phyloP scores from a whole-genome alignment of 1,284 basidiomycete genomes.

The Marasmius tenuissimus region DNA sequence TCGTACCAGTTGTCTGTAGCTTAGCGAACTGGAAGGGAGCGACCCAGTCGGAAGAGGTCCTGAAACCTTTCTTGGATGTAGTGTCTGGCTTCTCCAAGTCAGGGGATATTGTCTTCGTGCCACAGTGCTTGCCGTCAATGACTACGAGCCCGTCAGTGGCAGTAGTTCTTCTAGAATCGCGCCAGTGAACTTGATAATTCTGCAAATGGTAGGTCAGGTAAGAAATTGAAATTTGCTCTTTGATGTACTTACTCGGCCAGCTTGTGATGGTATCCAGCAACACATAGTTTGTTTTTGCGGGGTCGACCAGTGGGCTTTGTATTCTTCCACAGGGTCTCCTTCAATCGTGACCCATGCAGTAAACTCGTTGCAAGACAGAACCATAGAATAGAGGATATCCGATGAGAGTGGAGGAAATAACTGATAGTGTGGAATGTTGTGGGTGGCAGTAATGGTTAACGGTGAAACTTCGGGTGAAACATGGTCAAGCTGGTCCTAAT shows the following conservation, averaged over 20 bases:
- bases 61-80: not conserved
- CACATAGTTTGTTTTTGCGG: not conserved
- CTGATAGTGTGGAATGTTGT: no score
- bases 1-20: not conserved
- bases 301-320: not conserved
- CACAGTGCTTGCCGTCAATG: constrained; percentile 7
- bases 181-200: constrained; percentile 5
- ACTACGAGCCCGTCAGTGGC: constrained; percentile 8
- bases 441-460: no score
- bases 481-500: no score
- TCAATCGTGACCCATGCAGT: constrained; percentile 9
- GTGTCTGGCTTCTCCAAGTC: constrained; percentile 4
- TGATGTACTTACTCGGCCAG: not conserved
- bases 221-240: not conserved
- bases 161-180: not conserved
- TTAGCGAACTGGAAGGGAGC: constrained; percentile 6
- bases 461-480: no score
- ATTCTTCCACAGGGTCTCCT: not conserved
- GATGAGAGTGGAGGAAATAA: not conserved
- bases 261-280: constrained; percentile 7
- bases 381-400: not conserved
- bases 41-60: not conserved
- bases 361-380: constrained; percentile 5
- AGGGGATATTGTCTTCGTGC: not conserved
- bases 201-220: not conserved